Conservation (phyloP, 1,284 basidiomycete species). For the Trametes versicolor region DNA sequence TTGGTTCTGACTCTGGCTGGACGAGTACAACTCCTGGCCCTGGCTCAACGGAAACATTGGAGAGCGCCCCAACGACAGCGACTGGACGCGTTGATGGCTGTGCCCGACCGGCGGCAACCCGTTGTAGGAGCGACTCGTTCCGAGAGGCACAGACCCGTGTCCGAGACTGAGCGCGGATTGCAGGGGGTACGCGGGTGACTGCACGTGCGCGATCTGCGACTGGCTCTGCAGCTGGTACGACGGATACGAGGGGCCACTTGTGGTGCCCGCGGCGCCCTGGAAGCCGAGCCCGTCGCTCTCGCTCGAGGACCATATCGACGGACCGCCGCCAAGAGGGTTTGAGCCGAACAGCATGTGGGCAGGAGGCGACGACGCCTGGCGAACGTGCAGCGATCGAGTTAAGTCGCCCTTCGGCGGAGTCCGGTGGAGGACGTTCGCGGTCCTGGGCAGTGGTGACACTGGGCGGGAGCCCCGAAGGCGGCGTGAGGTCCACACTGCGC, state of each 20-base stretch:
- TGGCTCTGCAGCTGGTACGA: slow-evolving; percentile 19
- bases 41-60: slow-evolving; percentile 22
- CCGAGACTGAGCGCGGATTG: slow-evolving; percentile 27
- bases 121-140: slow-evolving; percentile 19
- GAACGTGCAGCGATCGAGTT: slow-evolving; percentile 37
- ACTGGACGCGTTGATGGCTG: slow-evolving; percentile 38
- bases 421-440: slow-evolving; percentile 57
- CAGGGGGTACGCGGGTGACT: slow-evolving; percentile 20
- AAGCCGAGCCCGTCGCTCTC: slow-evolving; percentile 26
- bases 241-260: slow-evolving; percentile 17
- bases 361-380: slow-evolving; percentile 41
- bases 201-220: slow-evolving; percentile 1
- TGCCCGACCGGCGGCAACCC: slow-evolving; percentile 22
- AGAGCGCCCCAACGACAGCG: slow-evolving; percentile 30
- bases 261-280: slow-evolving; percentile 24
- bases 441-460: slow-evolving; percentile 67
- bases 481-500: slow-evolving; percentile 10
- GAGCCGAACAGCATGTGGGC: slow-evolving; percentile 45
- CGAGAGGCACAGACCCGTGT: slow-evolving; percentile 13
- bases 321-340: slow-evolving; percentile 33
- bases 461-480: slow-evolving; percentile 31
- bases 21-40: slow-evolving; percentile 12
- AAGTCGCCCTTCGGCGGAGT: slow-evolving; percentile 32
- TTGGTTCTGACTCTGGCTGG: slow-evolving; percentile 25
- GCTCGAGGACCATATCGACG: slow-evolving; percentile 45